Percentiles rank a stretch among this genome's conserved stretches.
Conservation (phyloP, 2,329 filamentous ascomycete species). For the Pyrenochaeta sp. region DNA sequence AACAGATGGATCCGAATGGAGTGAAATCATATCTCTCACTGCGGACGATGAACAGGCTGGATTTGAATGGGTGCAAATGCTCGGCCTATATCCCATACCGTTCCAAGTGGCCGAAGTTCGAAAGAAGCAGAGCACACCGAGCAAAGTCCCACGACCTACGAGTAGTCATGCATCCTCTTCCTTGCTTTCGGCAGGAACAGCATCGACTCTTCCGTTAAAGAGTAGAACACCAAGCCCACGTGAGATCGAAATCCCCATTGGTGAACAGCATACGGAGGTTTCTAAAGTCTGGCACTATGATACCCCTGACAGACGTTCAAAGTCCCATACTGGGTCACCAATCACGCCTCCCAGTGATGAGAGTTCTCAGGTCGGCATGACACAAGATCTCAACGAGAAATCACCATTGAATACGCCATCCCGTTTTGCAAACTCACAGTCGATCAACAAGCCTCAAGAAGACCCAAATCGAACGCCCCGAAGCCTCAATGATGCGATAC, state of each 20-base stretch:
- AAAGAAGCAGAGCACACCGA: slow-evolving; percentile 62
- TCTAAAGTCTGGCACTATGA: slow-evolving; percentile 57
- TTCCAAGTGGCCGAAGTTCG: slow-evolving; percentile 61
- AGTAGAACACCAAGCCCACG: slow-evolving; percentile 58
- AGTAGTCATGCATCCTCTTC: slow-evolving; percentile 64
- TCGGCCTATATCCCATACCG: slow-evolving; percentile 72
- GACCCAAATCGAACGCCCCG: slow-evolving; percentile 45
- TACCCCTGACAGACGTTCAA: slow-evolving; percentile 39
- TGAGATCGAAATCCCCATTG: slow-evolving; percentile 69
- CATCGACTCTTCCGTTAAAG: slow-evolving; percentile 45
- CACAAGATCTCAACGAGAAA: slow-evolving; percentile 19
- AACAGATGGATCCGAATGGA: slow-evolving; percentile 73
- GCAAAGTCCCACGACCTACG: slow-evolving; percentile 48
- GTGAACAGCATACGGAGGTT: slow-evolving; percentile 61
- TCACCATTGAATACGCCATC: slow-evolving; percentile 25
- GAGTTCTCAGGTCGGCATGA: slow-evolving; percentile 37
- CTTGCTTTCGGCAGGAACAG: slow-evolving; percentile 52
- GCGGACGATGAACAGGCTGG: slow-evolving; percentile 80
- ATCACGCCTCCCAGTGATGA: slow-evolving; percentile 51
- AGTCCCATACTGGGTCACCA: slow-evolving; percentile 44
- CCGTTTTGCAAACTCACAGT: slow-evolving; percentile 24
- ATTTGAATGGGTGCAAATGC: slow-evolving; percentile 85
- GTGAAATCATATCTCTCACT: slow-evolving; percentile 80
- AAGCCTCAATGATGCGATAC: slow-evolving; percentile 48
- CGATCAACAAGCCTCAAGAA: slow-evolving; percentile 20